phyloP scores from a whole-genome alignment of 805 yeast species.

The Brettanomyces bruxellensis region DNA sequence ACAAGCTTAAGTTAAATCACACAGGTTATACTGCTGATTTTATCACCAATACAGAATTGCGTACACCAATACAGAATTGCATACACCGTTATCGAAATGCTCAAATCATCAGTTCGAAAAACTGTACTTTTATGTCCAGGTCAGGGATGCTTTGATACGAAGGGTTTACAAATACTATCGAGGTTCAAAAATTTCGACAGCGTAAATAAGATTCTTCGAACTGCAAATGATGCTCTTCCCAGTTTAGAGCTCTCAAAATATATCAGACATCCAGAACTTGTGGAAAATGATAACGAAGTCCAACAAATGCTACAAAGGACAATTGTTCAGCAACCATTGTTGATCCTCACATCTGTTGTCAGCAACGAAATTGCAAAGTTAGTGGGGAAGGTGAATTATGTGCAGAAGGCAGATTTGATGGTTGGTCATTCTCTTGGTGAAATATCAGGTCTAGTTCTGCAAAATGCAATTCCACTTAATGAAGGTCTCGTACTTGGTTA shows the following conservation, averaged over 20 bases:
- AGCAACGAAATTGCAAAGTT: conserved; percentile 11
- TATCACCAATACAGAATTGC: too few species aligned
- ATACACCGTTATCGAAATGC: too few species aligned
- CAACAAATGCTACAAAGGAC: conserved; percentile 14
- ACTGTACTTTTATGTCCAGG: conserved; percentile 20
- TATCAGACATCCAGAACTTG: conserved; percentile 9
- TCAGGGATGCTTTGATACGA: conserved; percentile 20
- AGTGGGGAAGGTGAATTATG: conserved; percentile 11
- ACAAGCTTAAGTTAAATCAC: too few species aligned
- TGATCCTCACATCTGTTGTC: conserved; percentile 20
- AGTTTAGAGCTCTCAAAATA: conserved; percentile 11
- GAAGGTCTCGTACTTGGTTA: conserved; percentile 19
- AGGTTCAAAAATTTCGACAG: conserved; percentile 4
- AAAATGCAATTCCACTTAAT: conserved; percentile 16
- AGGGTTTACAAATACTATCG: conserved; percentile 6
- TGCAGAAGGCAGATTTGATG: conserved; percentile 14
- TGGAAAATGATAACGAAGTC: background rate
- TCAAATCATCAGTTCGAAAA: background rate
- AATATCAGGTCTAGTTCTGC: conserved; percentile 21
- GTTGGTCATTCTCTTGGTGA: conserved; percentile 31
- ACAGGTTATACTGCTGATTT: too few species aligned
- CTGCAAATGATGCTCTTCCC: conserved; percentile 16
- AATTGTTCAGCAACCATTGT: conserved; percentile 24
- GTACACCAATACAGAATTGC: too few species aligned
- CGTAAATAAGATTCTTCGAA: conserved; percentile 7